Percentiles rank a stretch among this genome's conserved stretches.
phyloP scores from a whole-genome alignment of 78 protist genomes.

The Salpingoeca rosetta region DNA sequence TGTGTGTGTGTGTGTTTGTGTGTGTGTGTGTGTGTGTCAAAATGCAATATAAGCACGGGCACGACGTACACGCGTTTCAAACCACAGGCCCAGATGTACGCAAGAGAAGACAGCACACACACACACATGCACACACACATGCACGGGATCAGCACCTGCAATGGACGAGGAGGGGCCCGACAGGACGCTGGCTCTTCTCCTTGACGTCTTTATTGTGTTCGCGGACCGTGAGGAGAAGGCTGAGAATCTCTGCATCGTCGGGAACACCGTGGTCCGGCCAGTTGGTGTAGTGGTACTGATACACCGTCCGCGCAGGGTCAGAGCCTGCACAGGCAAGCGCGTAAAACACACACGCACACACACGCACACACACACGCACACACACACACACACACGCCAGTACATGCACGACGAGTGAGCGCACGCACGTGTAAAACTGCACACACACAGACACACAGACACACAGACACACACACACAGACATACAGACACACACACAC shows the following conservation, averaged over 20 bases:
- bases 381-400: neutral
- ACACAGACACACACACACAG: neutral
- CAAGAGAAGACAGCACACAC: neutral
- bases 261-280: slow-evolving; percentile 21
- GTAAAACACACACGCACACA: too few relatives aligned
- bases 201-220: neutral
- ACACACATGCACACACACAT: neutral
- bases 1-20: too few relatives aligned
- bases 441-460: neutral
- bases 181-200: neutral
- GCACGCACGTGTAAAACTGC: neutral
- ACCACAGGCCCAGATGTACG: neutral
- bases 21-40: too few relatives aligned
- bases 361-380: neutral
- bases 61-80: neutral
- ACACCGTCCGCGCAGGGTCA: neutral
- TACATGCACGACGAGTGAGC: neutral
- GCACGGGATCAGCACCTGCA: too few relatives aligned
- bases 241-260: neutral
- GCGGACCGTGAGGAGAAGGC: neutral
- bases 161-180: slow-evolving; percentile 2
- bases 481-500: neutral
- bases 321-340: neutral
- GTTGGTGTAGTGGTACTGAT: slow-evolving; percentile 4
- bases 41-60: neutral